Base-by-base conservation (phyloP, 306 rosid genomes). In the Vicia villosa region DNA sequence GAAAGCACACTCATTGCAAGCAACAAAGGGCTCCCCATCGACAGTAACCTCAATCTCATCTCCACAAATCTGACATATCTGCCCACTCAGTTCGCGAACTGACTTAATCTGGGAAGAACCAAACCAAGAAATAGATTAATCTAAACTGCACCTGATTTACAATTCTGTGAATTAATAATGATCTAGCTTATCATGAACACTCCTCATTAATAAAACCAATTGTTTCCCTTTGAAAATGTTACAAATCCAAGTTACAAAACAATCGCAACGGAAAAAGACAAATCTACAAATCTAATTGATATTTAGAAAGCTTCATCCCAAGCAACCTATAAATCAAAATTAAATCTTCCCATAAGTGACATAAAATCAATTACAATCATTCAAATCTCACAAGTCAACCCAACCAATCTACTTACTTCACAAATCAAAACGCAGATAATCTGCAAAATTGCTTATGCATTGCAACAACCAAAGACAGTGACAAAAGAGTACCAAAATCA, bases 1-100 rank as follows among this genome's bases (percentile, higher is more conserved):
- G 81, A 91, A 89, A 49, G 97, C 97, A 84, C 97, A 87, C 72
- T 91, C 97, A 17, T 91, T 91, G 86, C 97, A 89, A 19, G 97
- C 97, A 82, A 91, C 97, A 79, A 91, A 87, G 7, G 86, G 89
- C 83, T 91, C 97, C 72, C 97, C 94, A 11, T 89, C 96, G 19
- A 77, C 88, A 1, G 96, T 86, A 54, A 91, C 71, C 77, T 87
- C 97, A 12, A 91, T 74, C 78, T 86, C 94, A 56, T 91, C 97
- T 26, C 88, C 88, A 65, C 96, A 91, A 77, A 91, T 91, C 67
- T 89, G 94, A 76, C 97, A 91, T 70, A 77, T 77, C 79, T 91
- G 97, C 34, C 90, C 97, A 74, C 96, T 87, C 83, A 89, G 78
- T 63, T 91, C 97, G 38, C 74, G 80, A 50, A 89, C 88, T 40